phyloP scores from a whole-genome alignment of 176 grass and related monocot genomes.

The Carex kokanica region DNA sequence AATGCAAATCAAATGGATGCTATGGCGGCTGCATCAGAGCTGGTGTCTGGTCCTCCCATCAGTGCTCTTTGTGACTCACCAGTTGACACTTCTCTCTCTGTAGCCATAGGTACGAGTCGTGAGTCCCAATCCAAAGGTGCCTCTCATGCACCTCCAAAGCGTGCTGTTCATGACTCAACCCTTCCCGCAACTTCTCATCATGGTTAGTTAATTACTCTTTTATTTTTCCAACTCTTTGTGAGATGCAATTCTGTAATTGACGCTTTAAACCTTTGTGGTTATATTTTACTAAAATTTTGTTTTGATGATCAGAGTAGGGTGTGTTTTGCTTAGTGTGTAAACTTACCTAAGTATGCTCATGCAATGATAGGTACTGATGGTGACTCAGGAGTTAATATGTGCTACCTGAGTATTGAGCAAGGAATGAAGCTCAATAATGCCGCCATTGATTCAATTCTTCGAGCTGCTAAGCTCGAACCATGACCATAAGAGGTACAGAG shows the following conservation, averaged over 20 bases:
- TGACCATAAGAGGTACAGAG: constrained; percentile 5
- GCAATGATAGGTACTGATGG: neutral
- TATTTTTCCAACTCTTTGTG: neutral
- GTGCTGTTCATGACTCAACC: neutral
- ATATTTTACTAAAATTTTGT: neutral
- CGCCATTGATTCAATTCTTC: constrained; percentile 25
- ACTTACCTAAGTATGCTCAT: neutral
- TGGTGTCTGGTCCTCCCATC: neutral
- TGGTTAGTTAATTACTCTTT: constrained; percentile 22
- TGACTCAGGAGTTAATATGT: neutral
- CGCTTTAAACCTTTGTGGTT: neutral
- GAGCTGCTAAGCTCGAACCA: constrained; percentile 27
- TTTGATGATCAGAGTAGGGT: neutral
- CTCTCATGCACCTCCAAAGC: neutral
- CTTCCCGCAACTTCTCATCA: neutral
- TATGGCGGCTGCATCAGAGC: neutral
- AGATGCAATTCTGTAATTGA: neutral
- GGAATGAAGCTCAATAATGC: constrained; percentile 27
- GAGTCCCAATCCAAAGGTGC: neutral
- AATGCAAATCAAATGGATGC: neutral
- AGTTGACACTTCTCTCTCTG: neutral
- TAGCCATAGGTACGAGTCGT: neutral
- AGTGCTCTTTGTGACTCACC: constrained; percentile 1
- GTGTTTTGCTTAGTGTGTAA: neutral
- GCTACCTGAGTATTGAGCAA: constrained; percentile 22